Evolutionary conservation across 441 rosid species (phyloP).

Genomic region (Capsella rubella): DNA sequence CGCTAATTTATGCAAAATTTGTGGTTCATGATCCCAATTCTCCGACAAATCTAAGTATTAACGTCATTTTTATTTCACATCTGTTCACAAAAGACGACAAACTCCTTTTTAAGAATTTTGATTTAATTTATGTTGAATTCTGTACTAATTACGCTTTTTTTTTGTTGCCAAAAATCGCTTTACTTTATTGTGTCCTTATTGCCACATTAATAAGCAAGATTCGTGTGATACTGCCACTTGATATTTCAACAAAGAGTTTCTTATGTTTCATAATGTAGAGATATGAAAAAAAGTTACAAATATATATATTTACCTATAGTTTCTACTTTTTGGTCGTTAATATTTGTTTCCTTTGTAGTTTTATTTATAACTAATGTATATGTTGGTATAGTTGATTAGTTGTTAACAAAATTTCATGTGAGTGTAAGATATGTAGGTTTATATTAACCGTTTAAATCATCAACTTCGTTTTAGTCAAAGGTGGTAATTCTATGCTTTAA

Average conservation of each 20-base stretch:
- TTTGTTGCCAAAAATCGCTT: not conserved
- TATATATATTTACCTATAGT: no score
- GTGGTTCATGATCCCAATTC: slow-evolving; percentile 46
- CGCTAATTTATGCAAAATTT: slow-evolving; percentile 46
- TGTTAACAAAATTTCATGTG: not conserved
- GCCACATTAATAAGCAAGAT: slow-evolving; percentile 26
- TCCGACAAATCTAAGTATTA: slow-evolving; percentile 43
- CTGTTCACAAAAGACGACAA: slow-evolving; percentile 38
- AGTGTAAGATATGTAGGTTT: not conserved
- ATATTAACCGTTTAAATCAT: not conserved
- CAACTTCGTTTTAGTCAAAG: not conserved
- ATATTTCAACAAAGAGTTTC: slow-evolving; percentile 4
- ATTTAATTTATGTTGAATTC: slow-evolving; percentile 2
- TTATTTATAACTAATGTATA: not conserved
- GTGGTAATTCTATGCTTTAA: not conserved
- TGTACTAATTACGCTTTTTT: slow-evolving; percentile 10
- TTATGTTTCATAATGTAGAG: not conserved
- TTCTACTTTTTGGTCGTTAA: not conserved
- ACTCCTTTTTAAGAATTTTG: slow-evolving; percentile 24
- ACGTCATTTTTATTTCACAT: slow-evolving; percentile 39
- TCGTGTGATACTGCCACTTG: slow-evolving; percentile 24
- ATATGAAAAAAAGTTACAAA: not conserved
- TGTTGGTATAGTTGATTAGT: not conserved
- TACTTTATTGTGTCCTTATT: slow-evolving; percentile 26
- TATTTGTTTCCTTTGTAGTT: not conserved